Percentiles rank a stretch among this genome's conserved stretches.
These are phyloP conservation scores for Purshia tridentata DNA, from an alignment of 306 rosid genomes.

Conservation along the genomic window DNA sequence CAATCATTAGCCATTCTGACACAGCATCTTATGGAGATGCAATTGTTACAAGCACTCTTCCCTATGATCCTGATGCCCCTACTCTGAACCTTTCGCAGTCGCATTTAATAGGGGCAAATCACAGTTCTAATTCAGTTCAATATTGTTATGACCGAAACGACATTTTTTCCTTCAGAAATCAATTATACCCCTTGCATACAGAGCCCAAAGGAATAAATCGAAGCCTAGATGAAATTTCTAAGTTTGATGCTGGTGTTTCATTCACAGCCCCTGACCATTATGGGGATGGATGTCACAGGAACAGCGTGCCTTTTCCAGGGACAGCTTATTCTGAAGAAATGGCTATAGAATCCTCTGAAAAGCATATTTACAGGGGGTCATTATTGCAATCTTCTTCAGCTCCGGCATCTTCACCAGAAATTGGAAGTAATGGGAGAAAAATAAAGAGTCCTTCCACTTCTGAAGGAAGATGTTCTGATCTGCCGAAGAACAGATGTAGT, in stretches of 20 bases:
- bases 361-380: slow-evolving; percentile 17
- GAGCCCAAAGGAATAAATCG: slow-evolving; percentile 25
- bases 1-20: slow-evolving; percentile 18
- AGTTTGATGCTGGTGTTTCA: slow-evolving; percentile 20
- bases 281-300: slow-evolving; percentile 6
- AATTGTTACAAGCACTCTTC: slow-evolving; percentile 16
- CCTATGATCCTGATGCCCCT: slow-evolving; percentile 31
- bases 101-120: too few relatives aligned
- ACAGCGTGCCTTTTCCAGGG: slow-evolving; percentile 19
- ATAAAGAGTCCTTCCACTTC: slow-evolving; percentile 20
- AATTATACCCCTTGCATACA: slow-evolving; percentile 11
- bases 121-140: not conserved
- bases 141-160: slow-evolving; percentile 13
- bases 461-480: slow-evolving; percentile 12
- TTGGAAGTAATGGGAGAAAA: slow-evolving; percentile 25
- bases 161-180: slow-evolving; percentile 29
- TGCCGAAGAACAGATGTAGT: not conserved
- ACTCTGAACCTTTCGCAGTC: too few relatives aligned
- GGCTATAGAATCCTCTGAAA: slow-evolving; percentile 20
- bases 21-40: slow-evolving; percentile 29
- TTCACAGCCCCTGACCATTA: not conserved
- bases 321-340: slow-evolving; percentile 30
- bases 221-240: slow-evolving; percentile 18
- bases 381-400: slow-evolving; percentile 24
- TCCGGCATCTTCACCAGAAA: slow-evolving; percentile 25